These are phyloP conservation scores for Penicillium decumbens DNA, from an alignment of 2,329 filamentous ascomycete genomes.

Conservation along the genomic window DNA sequence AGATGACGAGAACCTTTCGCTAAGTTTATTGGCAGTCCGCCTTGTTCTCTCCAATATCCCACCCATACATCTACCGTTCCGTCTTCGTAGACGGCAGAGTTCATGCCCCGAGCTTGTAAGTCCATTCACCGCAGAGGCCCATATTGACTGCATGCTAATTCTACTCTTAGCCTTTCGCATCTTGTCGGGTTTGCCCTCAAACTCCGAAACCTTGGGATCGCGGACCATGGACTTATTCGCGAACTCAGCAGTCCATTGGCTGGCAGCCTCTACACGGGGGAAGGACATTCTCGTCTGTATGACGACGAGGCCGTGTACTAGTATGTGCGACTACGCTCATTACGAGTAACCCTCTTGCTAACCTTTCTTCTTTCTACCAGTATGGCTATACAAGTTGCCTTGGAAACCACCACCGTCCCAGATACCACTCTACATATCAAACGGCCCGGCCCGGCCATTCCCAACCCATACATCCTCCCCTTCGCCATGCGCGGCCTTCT, in stretches of 20 bases:
- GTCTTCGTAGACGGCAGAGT: constrained; percentile 92
- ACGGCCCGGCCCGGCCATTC: constrained; percentile 43
- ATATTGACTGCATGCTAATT: constrained; percentile 1
- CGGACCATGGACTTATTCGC: constrained; percentile 87
- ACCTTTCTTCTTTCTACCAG: constrained; percentile 29
- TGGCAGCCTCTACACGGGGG: constrained; percentile 83
- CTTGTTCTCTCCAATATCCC: constrained; percentile 75
- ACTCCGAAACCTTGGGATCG: constrained; percentile 84
- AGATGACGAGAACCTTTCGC: neutral
- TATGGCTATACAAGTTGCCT: constrained; percentile 65
- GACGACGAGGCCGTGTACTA: constrained; percentile 84
- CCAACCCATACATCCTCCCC: constrained; percentile 85
- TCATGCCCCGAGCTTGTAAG: constrained; percentile 82
- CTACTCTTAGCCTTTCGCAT: constrained; percentile 62
- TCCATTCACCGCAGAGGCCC: neutral
- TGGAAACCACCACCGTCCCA: constrained; percentile 62
- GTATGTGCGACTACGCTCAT: constrained; percentile 38
- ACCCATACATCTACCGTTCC: constrained; percentile 92
- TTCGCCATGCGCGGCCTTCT: constrained; percentile 93
- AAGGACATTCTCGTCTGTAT: constrained; percentile 90
- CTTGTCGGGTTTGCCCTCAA: constrained; percentile 91
- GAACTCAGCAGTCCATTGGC: constrained; percentile 85
- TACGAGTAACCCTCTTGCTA: neutral
- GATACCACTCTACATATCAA: constrained; percentile 49
- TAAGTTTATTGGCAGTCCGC: constrained; percentile 56